Evolutionary conservation across 2,329 filamentous ascomycete species (phyloP).

Genomic region (Alternaria dauci): DNA sequence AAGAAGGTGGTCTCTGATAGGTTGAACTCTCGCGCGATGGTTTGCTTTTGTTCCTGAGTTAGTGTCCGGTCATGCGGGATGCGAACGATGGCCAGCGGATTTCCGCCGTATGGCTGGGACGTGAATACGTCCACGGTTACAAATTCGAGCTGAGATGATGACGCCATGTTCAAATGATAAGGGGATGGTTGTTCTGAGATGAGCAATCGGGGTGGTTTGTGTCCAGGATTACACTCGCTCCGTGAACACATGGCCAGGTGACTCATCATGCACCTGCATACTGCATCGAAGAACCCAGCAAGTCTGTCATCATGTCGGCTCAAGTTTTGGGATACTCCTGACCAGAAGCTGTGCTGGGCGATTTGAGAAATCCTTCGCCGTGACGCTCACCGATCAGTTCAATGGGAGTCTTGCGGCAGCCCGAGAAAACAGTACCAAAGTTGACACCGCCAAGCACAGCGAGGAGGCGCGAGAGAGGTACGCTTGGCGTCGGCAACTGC

Average conservation of each 20-base stretch:
- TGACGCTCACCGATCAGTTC: neutral
- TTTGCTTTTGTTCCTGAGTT: slow-evolving; percentile 61
- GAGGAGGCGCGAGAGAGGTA: slow-evolving; percentile 3
- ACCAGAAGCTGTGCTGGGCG: neutral
- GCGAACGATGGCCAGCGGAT: slow-evolving; percentile 65
- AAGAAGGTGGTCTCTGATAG: slow-evolving; percentile 66
- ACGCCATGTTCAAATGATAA: slow-evolving; percentile 21
- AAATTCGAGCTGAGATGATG: slow-evolving; percentile 40
- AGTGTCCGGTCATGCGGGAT: slow-evolving; percentile 50
- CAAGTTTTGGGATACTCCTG: neutral
- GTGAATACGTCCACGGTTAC: slow-evolving; percentile 61
- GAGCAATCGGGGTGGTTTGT: neutral
- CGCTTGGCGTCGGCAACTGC: neutral
- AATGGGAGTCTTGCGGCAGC: neutral
- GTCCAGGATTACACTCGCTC: neutral
- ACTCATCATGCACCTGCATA: slow-evolving; percentile 14
- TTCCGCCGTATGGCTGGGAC: slow-evolving; percentile 58
- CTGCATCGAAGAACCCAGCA: neutral
- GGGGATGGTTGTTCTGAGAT: neutral
- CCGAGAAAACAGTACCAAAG: neutral
- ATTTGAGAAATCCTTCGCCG: neutral
- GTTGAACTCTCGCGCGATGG: slow-evolving; percentile 65
- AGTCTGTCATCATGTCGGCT: neutral
- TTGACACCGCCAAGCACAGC: neutral
- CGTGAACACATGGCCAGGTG: slow-evolving; percentile 5